Evolutionary conservation across 306 rosid genomes (phyloP).

Genomic region (cucumber (Cucumis sativus)): DNA sequence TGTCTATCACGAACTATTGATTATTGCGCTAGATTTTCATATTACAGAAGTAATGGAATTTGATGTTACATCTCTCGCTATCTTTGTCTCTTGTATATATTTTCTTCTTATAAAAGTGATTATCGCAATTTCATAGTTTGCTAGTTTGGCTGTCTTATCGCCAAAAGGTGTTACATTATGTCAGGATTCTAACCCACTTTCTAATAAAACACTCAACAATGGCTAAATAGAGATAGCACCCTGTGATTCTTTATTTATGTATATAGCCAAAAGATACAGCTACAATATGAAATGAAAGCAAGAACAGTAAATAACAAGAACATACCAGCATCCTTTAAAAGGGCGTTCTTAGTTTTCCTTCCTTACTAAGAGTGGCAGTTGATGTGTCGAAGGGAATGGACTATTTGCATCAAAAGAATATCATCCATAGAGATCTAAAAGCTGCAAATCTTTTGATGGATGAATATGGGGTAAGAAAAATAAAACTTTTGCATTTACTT

Average conservation of each 20-base stretch:
- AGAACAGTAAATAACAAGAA: too few relatives aligned
- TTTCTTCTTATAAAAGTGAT: neutral
- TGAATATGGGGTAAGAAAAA: slow-evolving; percentile 31
- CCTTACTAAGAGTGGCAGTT: slow-evolving; percentile 46
- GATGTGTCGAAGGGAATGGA: slow-evolving; percentile 72
- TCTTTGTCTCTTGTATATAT: neutral
- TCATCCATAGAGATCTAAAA: slow-evolving; percentile 71
- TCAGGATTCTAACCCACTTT: too few relatives aligned
- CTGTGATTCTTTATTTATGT: too few relatives aligned
- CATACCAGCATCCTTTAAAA: too few relatives aligned
- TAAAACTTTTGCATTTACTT: neutral
- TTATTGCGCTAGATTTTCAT: neutral
- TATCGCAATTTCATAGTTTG: neutral
- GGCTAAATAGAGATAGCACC: too few relatives aligned
- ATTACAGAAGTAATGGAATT: neutral
- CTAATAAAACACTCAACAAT: too few relatives aligned
- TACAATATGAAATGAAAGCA: too few relatives aligned
- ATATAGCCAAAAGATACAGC: too few relatives aligned
- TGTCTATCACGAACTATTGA: neutral
- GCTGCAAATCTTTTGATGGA: slow-evolving; percentile 77
- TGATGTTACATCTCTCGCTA: neutral
- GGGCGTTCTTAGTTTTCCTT: slow-evolving; percentile 31
- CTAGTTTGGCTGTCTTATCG: neutral
- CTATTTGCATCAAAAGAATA: slow-evolving; percentile 65
- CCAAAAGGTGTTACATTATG: neutral